Conservation (phyloP, 2,329 filamentous ascomycete genomes). For the Botryotinia narcissicola region DNA sequence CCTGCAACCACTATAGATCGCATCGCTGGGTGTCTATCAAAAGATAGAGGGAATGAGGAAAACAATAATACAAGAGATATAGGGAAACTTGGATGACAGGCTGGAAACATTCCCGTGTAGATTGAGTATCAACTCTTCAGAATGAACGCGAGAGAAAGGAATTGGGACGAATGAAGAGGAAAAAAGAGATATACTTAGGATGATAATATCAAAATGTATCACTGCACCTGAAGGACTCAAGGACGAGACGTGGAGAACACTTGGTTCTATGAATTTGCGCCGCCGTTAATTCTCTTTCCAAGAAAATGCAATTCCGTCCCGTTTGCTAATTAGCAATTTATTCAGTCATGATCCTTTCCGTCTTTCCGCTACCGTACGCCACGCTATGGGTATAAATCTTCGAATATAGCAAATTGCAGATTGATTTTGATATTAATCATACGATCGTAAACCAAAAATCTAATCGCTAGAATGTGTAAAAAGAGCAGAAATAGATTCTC, state of each 20-base stretch:
- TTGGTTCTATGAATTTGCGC: conserved; percentile 9
- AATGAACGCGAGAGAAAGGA: background rate
- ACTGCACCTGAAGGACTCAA: background rate
- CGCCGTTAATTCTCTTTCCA: background rate
- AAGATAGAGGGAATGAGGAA: background rate
- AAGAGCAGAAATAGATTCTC: conserved; percentile 65
- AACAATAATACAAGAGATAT: conserved; percentile 8
- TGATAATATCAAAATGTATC: background rate
- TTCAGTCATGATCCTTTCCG: conserved; percentile 16
- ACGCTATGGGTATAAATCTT: conserved; percentile 28
- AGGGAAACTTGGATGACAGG: background rate
- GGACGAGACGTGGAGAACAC: background rate
- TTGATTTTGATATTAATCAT: conserved; percentile 38
- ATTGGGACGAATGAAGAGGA: background rate
- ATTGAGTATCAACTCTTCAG: background rate
- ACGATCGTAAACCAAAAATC: conserved; percentile 26
- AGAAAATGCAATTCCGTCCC: background rate
- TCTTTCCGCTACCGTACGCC: conserved; percentile 30
- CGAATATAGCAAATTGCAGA: conserved; percentile 44
- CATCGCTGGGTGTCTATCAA: conserved; percentile 60
- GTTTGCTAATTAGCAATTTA: conserved; percentile 22
- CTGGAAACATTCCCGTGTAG: background rate
- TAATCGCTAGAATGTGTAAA: conserved; percentile 35
- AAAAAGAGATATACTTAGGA: background rate
- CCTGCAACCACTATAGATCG: conserved; percentile 72